A percentile compares a stretch with the other conserved stretches of the same genome.
These are phyloP conservation scores for Emergomyces orientalis DNA, from an alignment of 2,329 filamentous ascomycete species.

Conservation along the genomic window DNA sequence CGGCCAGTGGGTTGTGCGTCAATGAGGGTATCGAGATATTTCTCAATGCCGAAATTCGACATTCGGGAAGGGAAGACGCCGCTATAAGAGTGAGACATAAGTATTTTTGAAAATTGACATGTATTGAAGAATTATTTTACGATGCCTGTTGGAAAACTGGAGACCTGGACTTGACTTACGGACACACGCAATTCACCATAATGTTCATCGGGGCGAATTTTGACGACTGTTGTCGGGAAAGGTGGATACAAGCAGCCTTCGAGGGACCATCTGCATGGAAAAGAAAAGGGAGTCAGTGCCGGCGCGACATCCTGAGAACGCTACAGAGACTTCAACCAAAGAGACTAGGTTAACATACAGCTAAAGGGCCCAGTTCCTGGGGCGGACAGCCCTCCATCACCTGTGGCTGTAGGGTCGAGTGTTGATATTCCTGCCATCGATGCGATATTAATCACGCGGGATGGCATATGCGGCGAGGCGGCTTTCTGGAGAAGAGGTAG, in stretches of 20 bases:
- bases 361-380: conserved; percentile 35
- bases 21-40: conserved; percentile 34
- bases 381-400: conserved; percentile 37
- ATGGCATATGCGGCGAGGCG: conserved; percentile 26
- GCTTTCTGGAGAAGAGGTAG: conserved; percentile 30
- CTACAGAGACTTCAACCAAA: conserved; percentile 6
- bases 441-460: conserved; percentile 35
- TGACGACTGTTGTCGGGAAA: conserved; percentile 33
- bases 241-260: conserved; percentile 37
- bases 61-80: conserved; percentile 38
- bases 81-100: conserved; percentile 1
- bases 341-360: conserved; percentile 18
- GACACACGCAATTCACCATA: conserved; percentile 37
- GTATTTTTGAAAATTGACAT: neutral
- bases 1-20: conserved; percentile 39
- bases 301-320: neutral
- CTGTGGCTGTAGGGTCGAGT: conserved; percentile 37
- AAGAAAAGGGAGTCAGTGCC: neutral
- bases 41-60: conserved; percentile 36
- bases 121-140: neutral
- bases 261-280: conserved; percentile 27
- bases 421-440: conserved; percentile 37
- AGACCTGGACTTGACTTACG: neutral
- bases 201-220: conserved; percentile 36
- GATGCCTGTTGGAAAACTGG: neutral